Evolutionary conservation across 2,329 filamentous ascomycete genomes (phyloP).

Genomic region (Trichoderma guizhouense): DNA sequence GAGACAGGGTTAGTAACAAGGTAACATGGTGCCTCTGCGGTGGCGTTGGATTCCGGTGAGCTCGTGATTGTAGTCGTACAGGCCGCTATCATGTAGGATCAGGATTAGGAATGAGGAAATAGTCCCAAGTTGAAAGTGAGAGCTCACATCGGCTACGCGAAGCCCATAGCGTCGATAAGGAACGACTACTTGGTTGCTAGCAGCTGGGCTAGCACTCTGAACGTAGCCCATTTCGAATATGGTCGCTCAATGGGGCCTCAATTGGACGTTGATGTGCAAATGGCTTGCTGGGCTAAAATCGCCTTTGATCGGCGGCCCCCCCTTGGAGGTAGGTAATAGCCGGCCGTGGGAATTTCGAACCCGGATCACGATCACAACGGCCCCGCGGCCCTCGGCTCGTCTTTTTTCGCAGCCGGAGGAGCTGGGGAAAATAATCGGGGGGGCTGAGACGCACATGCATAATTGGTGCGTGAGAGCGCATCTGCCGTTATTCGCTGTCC

Average conservation of each 20-base stretch:
- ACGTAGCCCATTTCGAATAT: background rate
- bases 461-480: background rate
- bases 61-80: background rate
- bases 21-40: background rate
- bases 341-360: background rate
- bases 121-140: background rate
- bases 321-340: background rate
- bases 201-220: background rate
- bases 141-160: slow-evolving; percentile 3
- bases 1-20: background rate
- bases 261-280: slow-evolving; percentile 5
- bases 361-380: background rate
- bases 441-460: background rate
- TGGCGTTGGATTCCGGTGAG: background rate
- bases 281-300: slow-evolving; percentile 10
- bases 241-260: background rate
- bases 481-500: background rate
- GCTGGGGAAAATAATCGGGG: background rate
- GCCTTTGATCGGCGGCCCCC: slow-evolving; percentile 4
- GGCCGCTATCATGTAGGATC: background rate
- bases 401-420: background rate
- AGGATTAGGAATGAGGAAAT: background rate
- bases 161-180: slow-evolving; percentile 11
- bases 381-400: background rate
- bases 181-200: background rate